Conservation (phyloP, 2,329 filamentous ascomycete genomes). For the Eurotiales sp. region DNA sequence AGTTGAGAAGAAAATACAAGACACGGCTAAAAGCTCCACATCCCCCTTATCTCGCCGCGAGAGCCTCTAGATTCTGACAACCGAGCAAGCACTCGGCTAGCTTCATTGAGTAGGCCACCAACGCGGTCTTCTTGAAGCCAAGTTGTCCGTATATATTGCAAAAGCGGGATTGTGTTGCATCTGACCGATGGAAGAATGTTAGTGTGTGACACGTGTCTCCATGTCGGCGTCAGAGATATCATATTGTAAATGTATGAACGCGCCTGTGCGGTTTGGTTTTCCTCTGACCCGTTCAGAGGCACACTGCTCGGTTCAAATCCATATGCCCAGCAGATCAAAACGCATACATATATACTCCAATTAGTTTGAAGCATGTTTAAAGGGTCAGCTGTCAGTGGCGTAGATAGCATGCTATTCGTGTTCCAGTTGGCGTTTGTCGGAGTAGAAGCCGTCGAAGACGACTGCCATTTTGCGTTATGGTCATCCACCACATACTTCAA, state of each 20-base stretch:
- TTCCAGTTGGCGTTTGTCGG: neutral
- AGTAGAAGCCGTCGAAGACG: neutral
- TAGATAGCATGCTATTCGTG: neutral
- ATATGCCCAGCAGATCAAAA: slow-evolving; percentile 34
- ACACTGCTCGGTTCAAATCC: slow-evolving; percentile 16
- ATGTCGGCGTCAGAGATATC: slow-evolving; percentile 18
- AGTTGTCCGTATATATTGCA: slow-evolving; percentile 26
- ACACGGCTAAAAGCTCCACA: slow-evolving; percentile 27
- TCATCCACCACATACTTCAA: slow-evolving; percentile 17
- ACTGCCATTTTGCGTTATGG: neutral
- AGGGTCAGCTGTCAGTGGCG: slow-evolving; percentile 10
- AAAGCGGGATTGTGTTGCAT: slow-evolving; percentile 24
- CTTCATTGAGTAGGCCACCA: slow-evolving; percentile 35
- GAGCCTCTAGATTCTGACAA: slow-evolving; percentile 21
- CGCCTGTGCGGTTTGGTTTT: slow-evolving; percentile 6
- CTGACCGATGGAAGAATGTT: slow-evolving; percentile 19
- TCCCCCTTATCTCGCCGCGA: slow-evolving; percentile 19
- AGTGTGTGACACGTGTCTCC: slow-evolving; percentile 16
- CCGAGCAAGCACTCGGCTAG: slow-evolving; percentile 28
- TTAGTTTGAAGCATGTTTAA: slow-evolving; percentile 29
- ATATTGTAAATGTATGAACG: slow-evolving; percentile 21
- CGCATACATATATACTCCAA: slow-evolving; percentile 31
- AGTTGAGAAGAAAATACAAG: too few species aligned
- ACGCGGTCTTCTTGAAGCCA: slow-evolving; percentile 22
- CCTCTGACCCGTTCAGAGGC: slow-evolving; percentile 12